Percentiles rank a stretch among this genome's conserved stretches.
Evolutionary conservation across 306 rosid genomes (phyloP).

Genomic region (Corylus americana): DNA sequence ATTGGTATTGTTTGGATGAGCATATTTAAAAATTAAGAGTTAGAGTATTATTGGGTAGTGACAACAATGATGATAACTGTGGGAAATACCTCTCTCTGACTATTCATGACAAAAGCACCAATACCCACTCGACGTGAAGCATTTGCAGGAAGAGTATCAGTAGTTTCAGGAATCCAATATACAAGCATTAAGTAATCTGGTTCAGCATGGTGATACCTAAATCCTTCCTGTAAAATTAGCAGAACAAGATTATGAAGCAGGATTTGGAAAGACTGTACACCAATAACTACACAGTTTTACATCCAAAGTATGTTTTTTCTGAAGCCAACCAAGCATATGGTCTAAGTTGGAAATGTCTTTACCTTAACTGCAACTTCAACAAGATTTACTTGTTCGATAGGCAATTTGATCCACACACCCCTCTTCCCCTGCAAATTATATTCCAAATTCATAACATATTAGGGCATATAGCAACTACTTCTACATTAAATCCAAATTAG

Average conservation of each 20-base stretch:
- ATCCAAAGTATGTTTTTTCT: not conserved
- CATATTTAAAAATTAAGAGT: too few species aligned
- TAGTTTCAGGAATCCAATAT: slow-evolving; percentile 65
- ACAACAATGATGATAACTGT: not conserved
- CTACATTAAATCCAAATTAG: too few species aligned
- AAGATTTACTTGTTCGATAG: slow-evolving; percentile 56
- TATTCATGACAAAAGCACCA: slow-evolving; percentile 79
- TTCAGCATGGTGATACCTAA: slow-evolving; percentile 87
- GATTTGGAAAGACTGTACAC: not conserved
- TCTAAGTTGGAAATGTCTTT: not conserved
- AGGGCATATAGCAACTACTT: too few species aligned
- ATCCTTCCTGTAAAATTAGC: slow-evolving; percentile 64
- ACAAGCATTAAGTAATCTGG: slow-evolving; percentile 80
- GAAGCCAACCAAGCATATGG: slow-evolving; percentile 8
- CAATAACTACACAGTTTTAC: not conserved
- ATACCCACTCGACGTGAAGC: slow-evolving; percentile 82
- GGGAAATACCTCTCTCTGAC: slow-evolving; percentile 53
- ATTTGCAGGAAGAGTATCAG: slow-evolving; percentile 71
- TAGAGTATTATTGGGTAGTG: too few species aligned
- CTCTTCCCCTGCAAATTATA: slow-evolving; percentile 60
- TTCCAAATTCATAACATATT: not conserved
- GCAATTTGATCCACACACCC: slow-evolving; percentile 84
- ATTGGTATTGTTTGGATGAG: not conserved
- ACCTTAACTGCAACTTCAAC: slow-evolving; percentile 67
- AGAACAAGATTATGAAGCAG: slow-evolving; percentile 2